Evolutionary conservation across 257 asterid genomes (phyloP).

Genomic region (Gardenia jasminoides): DNA sequence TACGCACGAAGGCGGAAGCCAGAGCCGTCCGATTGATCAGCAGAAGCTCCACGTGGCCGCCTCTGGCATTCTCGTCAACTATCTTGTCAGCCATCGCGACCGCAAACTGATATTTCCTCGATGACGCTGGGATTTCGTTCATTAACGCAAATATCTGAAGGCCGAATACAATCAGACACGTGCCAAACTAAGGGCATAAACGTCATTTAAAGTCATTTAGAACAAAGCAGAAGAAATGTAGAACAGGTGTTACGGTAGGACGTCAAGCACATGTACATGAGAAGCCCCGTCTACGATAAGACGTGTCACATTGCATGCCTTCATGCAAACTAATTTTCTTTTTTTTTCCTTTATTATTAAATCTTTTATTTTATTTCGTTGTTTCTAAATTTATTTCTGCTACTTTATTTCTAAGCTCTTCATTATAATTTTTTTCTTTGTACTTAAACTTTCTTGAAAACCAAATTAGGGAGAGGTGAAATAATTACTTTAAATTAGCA

Average conservation of each 20-base stretch:
- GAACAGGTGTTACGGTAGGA: background rate
- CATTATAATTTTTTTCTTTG: background rate
- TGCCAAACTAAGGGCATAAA: background rate
- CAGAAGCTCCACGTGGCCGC: slow-evolving; percentile 33
- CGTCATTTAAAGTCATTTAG: background rate
- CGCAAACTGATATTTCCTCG: slow-evolving; percentile 39
- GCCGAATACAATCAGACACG: background rate
- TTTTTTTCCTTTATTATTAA: background rate
- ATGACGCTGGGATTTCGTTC: slow-evolving; percentile 35
- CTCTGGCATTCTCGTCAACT: slow-evolving; percentile 25
- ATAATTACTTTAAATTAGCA: too few species aligned
- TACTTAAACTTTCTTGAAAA: too few species aligned
- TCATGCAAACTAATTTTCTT: too few species aligned
- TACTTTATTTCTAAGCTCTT: background rate
- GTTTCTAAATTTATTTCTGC: background rate
- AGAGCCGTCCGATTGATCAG: slow-evolving; percentile 29
- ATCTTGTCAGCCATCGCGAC: slow-evolving; percentile 36
- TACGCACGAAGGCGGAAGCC: slow-evolving; percentile 30
- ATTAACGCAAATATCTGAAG: slow-evolving; percentile 22
- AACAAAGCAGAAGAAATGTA: too few species aligned
- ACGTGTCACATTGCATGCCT: slow-evolving; percentile 3
- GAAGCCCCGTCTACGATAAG: background rate
- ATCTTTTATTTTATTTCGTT: too few species aligned
- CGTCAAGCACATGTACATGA: too few species aligned
- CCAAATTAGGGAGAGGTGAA: too few species aligned